Percentiles rank a stretch among this genome's conserved stretches.
These are phyloP conservation scores for Phytophthora idaei DNA, from an alignment of 352 stramenopile genomes.

Conservation along the genomic window DNA sequence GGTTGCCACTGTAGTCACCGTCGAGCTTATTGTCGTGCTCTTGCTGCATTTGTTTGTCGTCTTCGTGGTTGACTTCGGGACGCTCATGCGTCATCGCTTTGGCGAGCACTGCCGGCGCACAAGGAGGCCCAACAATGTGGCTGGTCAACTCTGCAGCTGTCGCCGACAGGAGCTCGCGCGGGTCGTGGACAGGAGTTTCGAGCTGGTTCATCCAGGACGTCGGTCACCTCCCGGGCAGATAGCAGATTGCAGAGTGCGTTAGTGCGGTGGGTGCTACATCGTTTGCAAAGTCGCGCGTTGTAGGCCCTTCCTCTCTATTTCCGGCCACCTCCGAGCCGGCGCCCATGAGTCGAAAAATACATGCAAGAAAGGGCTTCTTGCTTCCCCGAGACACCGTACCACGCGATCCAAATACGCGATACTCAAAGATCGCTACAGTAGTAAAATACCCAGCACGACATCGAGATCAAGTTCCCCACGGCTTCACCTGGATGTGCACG, in stretches of 20 bases:
- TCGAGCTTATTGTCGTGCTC: slow-evolving; percentile 24
- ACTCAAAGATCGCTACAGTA: slow-evolving; percentile 15
- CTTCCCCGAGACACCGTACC: background rate
- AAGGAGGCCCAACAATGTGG: slow-evolving; percentile 1
- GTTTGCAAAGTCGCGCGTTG: slow-evolving; percentile 23
- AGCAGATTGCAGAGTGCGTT: slow-evolving; percentile 35
- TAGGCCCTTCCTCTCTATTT: slow-evolving; percentile 39
- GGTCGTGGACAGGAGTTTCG: slow-evolving; percentile 2
- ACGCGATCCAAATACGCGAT: too few relatives aligned
- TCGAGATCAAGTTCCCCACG: slow-evolving; percentile 13
- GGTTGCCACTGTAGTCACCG: slow-evolving; percentile 17
- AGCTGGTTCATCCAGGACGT: slow-evolving; percentile 27
- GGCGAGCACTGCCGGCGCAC: background rate
- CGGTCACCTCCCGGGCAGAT: slow-evolving; percentile 8
- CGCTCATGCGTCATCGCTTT: slow-evolving; percentile 14
- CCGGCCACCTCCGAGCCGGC: slow-evolving; percentile 21
- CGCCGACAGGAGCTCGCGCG: slow-evolving; percentile 1
- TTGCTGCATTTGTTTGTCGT: slow-evolving; percentile 27
- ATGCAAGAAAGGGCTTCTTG: slow-evolving; percentile 9
- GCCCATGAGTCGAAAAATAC: slow-evolving; percentile 35
- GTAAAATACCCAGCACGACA: slow-evolving; percentile 1
- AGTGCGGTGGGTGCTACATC: slow-evolving; percentile 6
- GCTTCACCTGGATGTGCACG: background rate
- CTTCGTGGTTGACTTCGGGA: slow-evolving; percentile 17
- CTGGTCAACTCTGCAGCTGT: slow-evolving; percentile 18